phyloP scores from a whole-genome alignment of 2,329 filamentous ascomycete genomes.

The Cytospora piceae region DNA sequence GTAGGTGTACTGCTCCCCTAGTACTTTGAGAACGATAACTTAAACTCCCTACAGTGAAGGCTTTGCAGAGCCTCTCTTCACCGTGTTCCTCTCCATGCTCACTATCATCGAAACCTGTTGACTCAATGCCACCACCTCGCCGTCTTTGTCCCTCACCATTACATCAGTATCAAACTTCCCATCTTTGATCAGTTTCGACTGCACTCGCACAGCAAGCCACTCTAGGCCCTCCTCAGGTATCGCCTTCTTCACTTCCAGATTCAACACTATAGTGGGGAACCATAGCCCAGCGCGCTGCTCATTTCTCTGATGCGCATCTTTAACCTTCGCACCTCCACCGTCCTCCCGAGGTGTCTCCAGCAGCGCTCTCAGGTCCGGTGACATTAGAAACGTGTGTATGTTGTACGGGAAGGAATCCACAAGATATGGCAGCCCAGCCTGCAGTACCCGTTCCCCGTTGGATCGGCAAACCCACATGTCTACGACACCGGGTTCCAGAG shows the following conservation, averaged over 20 bases:
- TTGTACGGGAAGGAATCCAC: constrained; percentile 44
- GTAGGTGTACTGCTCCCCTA: too few relatives aligned
- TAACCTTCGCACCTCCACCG: background rate
- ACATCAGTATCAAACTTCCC: constrained; percentile 78
- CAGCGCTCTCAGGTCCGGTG: constrained; percentile 16
- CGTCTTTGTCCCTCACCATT: constrained; percentile 63
- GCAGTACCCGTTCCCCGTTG: constrained; percentile 64
- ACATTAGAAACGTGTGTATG: constrained; percentile 24
- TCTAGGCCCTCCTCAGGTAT: constrained; percentile 70
- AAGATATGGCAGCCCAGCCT: constrained; percentile 66
- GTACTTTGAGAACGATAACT: too few relatives aligned
- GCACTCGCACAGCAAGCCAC: constrained; percentile 70
- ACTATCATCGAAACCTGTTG: constrained; percentile 70
- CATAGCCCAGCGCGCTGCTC: constrained; percentile 49
- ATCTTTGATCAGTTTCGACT: constrained; percentile 68
- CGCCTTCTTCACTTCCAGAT: constrained; percentile 75
- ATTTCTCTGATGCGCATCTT: background rate
- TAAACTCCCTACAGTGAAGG: background rate
- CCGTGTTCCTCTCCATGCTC: constrained; percentile 63
- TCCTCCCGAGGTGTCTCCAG: constrained; percentile 4
- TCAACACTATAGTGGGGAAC: constrained; percentile 78
- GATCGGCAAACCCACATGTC: constrained; percentile 71
- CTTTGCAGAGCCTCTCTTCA: constrained; percentile 24
- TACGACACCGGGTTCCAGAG: constrained; percentile 41
- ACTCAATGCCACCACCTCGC: constrained; percentile 69